Percentiles rank a stretch among this genome's conserved stretches.
These are phyloP conservation scores for Pterocarpus santalinus DNA, from an alignment of 306 rosid genomes.

Conservation along the genomic window DNA sequence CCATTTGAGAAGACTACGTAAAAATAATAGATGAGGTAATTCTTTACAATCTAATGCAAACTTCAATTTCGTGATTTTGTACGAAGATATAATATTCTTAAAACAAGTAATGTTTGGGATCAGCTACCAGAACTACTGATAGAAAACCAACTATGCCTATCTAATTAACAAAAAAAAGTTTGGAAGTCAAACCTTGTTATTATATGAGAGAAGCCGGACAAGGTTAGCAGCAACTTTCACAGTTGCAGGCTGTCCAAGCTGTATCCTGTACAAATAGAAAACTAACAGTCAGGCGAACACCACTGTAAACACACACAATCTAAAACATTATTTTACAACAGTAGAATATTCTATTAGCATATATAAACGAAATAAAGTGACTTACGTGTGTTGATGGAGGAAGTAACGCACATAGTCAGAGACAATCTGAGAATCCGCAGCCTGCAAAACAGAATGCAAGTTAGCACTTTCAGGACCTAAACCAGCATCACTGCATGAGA, in stretches of 20 bases:
- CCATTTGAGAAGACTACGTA: not conserved
- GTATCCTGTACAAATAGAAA: constrained; percentile 68
- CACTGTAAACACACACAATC: constrained; percentile 14
- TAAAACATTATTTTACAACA: constrained; percentile 18
- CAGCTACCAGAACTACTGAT: not conserved
- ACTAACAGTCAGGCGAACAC: constrained; percentile 10
- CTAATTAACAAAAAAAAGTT: constrained; percentile 13
- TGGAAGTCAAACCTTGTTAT: constrained; percentile 79
- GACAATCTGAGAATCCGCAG: constrained; percentile 94
- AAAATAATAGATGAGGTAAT: not conserved
- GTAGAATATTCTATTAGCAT: not conserved
- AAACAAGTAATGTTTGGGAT: not conserved
- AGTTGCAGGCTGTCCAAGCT: constrained; percentile 96
- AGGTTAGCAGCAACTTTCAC: constrained; percentile 96
- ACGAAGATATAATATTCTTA: constrained; percentile 16
- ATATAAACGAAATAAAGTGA: constrained; percentile 31
- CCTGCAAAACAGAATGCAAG: constrained; percentile 59
- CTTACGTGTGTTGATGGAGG: constrained; percentile 95
- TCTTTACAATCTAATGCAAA: constrained; percentile 9
- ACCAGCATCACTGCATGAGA: not conserved
- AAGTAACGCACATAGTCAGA: constrained; percentile 94
- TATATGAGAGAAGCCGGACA: constrained; percentile 82
- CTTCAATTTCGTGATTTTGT: not conserved
- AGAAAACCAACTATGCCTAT: constrained; percentile 30
- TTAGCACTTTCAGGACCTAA: constrained; percentile 20